Conservation (phyloP, 23 red algal species). For the Gracilaria domingensis region DNA sequence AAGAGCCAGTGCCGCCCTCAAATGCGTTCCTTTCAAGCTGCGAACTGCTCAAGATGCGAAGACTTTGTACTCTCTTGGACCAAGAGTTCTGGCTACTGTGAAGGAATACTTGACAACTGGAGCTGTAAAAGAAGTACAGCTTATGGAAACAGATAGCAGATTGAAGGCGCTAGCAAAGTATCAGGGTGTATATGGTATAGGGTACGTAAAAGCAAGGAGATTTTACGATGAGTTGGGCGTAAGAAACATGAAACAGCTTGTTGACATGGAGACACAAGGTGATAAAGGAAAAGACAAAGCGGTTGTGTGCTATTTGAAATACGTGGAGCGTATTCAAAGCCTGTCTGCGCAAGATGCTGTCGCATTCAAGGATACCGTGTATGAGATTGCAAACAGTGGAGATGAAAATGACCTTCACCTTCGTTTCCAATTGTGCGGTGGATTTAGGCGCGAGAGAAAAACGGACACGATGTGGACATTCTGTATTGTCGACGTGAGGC, state of each 20-base stretch:
- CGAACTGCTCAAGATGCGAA: slow-evolving; percentile 31
- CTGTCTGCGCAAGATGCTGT: slow-evolving; percentile 6
- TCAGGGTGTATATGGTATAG: slow-evolving; percentile 48
- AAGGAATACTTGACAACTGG: slow-evolving; percentile 39
- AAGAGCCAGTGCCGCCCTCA: slow-evolving; percentile 53
- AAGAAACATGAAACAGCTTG: slow-evolving; percentile 26
- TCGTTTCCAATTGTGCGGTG: slow-evolving; percentile 58
- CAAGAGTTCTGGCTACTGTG: slow-evolving; percentile 32
- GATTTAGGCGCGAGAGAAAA: slow-evolving; percentile 56
- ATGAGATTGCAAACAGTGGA: slow-evolving; percentile 1
- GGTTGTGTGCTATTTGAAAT: slow-evolving; percentile 14
- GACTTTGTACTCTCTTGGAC: slow-evolving; percentile 38
- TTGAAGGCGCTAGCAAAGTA: slow-evolving; percentile 27
- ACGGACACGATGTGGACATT: slow-evolving; percentile 71
- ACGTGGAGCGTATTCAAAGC: slow-evolving; percentile 1
- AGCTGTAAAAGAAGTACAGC: slow-evolving; percentile 29
- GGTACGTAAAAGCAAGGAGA: slow-evolving; percentile 27
- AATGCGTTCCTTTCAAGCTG: slow-evolving; percentile 59
- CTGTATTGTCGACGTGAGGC: slow-evolving; percentile 54
- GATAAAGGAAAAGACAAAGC: neutral
- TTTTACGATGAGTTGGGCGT: slow-evolving; percentile 54
- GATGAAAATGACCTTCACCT: slow-evolving; percentile 29
- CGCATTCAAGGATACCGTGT: slow-evolving; percentile 18
- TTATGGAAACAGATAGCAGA: slow-evolving; percentile 30
- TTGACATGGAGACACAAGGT: neutral